These are phyloP conservation scores for Cephalotrichum gorgonifer DNA, from an alignment of 2,329 filamentous ascomycete species.

Conservation along the genomic window DNA sequence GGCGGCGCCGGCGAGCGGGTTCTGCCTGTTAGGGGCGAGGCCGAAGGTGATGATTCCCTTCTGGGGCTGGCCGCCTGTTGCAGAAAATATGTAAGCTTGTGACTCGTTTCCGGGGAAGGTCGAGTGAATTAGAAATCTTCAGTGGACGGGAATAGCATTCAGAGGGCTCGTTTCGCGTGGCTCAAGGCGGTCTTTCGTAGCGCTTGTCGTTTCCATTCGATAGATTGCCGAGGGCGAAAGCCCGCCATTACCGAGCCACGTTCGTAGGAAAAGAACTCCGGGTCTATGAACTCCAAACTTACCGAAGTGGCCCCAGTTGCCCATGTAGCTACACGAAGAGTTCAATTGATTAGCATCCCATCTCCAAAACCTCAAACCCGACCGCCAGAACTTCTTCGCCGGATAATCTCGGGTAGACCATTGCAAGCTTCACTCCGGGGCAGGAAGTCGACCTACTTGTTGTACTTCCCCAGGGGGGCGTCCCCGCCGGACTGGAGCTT, in stretches of 20 bases:
- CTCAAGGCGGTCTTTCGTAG: no score
- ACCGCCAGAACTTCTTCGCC: background rate
- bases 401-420: background rate
- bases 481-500: conserved; percentile 19
- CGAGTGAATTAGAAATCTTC: no score
- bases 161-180: background rate
- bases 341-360: conserved; percentile 13
- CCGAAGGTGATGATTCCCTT: conserved; percentile 61
- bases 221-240: background rate
- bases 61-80: conserved; percentile 22
- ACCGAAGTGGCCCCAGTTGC: conserved; percentile 68
- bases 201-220: no score
- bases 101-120: no score
- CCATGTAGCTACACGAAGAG: conserved; percentile 50
- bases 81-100: background rate
- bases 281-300: conserved; percentile 24
- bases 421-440: background rate
- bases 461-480: conserved; percentile 29
- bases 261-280: background rate
- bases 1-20: conserved; percentile 66
- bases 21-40: conserved; percentile 79
- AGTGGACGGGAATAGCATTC: no score
- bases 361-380: background rate
- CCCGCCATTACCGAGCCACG: background rate
- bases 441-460: conserved; percentile 26